Base-by-base conservation (phyloP, 2,329 filamentous ascomycete genomes). In the Trichoderma simmonsii region DNA sequence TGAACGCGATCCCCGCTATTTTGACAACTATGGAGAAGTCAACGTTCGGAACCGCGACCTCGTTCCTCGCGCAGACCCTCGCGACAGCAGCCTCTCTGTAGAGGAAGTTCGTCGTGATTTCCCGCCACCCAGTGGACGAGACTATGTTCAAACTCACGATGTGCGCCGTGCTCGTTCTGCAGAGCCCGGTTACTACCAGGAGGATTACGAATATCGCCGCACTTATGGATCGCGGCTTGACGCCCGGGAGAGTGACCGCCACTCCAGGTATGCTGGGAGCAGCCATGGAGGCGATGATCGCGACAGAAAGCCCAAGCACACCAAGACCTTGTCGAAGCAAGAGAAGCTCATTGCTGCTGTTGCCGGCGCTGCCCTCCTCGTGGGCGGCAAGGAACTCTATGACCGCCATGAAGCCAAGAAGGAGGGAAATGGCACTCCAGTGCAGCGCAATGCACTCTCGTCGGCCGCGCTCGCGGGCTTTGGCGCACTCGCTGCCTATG, bases 31-130 rank as follows among this genome's bases (percentile, higher is more conserved):
- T 28, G 79, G 84, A 71, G 83, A 83, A 74, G 80, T 82, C 34
- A 30, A 32, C 57, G 81, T 85, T 65, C 80, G 82, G 59, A 82
- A 83, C 34, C 86, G 84, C 72, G 88, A 90, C 56, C 83, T 91
- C 8, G 82, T 91, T 14, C 87, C 87, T 43, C 85, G 87, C 30
- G 79, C 28, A 24, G 61, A 71, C 26, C 59, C 84, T 64, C 90
- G 92, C 75, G 91, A 94, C 77, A 94, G 91, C 80, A 90, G 91
- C 60, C 83, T 91, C 30, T 91, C 91, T 3, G 82, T 97, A 78
- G 95, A 97, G 82, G 93, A 97, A 82, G 90, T 97, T 73, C 89
- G 90, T 75, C 90, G 94, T 75, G 93, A 97, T 76, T 97, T 97
- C 77, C 93, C 93, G 36, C 93, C 93, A 7, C 91, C 91, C n/a